Evolutionary conservation across 1,284 basidiomycete species (phyloP), one percentile per base, ranked within the genome.

Genomic region (Leccinum subrobustum): DNA sequence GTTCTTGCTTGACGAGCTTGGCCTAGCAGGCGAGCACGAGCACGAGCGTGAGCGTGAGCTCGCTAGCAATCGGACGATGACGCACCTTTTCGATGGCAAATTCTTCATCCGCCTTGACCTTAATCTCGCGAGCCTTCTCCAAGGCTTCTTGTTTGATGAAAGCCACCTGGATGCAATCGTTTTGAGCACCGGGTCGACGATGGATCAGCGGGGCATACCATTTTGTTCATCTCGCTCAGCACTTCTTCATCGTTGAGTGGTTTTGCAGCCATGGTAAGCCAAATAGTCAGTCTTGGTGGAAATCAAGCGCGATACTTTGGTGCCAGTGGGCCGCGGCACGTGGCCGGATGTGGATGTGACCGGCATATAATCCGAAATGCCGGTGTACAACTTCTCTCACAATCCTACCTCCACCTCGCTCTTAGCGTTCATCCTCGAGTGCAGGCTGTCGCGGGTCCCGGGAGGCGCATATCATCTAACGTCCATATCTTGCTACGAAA

Each of bases 141-240:
- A 92, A 78, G 3, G 95, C 95, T 77, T 98, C 95, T 76, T 97
- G 95, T 77, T 92, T 95, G 83, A 97, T 97, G 82, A 96, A 97
- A 61, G 93, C 89, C 56, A 96, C 93, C 94, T 96, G 73, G 2
- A 37, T 35, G 33, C 33, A 56, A 52, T 60, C 33, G 59, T 48
- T 60, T 52, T 61, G 59, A 58, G 65, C 9, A 11, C 25, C 18
- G 16, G n/a, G 53, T 33, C 12, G 29, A 18, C n/a, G 44, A 53
- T 20, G 39, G n/a, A 59, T 52, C 52, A 27, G 42, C 52, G 20
- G 42, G 35, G 67, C 82, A 60, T 56, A 95, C 96, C 96, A 98
- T 98, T 88, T 98, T 98, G 83, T 95, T 97, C 93, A 98, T 95
- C 84, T 98, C 96, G 70, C 81, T 91, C 73, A 95, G 82, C 42